Percentiles rank a stretch among this genome's conserved stretches.
Evolutionary conservation across 1,284 basidiomycete genomes (phyloP).

Genomic region (Heterobasidion occidentale): DNA sequence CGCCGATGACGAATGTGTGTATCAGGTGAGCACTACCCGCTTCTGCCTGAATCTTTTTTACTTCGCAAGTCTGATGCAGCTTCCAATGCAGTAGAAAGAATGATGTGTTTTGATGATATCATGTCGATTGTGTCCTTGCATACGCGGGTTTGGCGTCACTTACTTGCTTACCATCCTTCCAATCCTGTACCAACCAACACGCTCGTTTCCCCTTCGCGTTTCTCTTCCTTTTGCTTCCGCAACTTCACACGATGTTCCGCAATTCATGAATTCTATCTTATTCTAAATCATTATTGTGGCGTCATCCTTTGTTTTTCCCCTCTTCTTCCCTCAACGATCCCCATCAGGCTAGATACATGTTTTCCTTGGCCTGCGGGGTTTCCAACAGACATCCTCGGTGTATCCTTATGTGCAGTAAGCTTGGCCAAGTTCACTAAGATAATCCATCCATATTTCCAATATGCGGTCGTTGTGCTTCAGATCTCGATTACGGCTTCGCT

Average conservation of each 20-base stretch:
- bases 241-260: background rate
- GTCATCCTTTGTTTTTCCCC: background rate
- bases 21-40: background rate
- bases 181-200: background rate
- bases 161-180: background rate
- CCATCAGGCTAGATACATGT: background rate
- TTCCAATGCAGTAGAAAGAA: background rate
- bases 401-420: background rate
- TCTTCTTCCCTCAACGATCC: background rate
- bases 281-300: background rate
- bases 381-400: background rate
- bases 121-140: background rate
- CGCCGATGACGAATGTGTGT: conserved; percentile 14
- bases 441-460: background rate
- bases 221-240: background rate
- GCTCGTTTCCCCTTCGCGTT: background rate
- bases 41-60: background rate
- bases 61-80: background rate
- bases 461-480: background rate
- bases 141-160: background rate
- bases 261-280: background rate
- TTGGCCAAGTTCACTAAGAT: background rate
- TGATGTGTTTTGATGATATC: background rate
- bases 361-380: background rate
- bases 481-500: background rate